A percentile compares a stretch with the other conserved stretches of the same genome.
These are phyloP conservation scores for Sugiyamaella mastotermitis DNA, from an alignment of 805 yeast species.

Conservation along the genomic window DNA sequence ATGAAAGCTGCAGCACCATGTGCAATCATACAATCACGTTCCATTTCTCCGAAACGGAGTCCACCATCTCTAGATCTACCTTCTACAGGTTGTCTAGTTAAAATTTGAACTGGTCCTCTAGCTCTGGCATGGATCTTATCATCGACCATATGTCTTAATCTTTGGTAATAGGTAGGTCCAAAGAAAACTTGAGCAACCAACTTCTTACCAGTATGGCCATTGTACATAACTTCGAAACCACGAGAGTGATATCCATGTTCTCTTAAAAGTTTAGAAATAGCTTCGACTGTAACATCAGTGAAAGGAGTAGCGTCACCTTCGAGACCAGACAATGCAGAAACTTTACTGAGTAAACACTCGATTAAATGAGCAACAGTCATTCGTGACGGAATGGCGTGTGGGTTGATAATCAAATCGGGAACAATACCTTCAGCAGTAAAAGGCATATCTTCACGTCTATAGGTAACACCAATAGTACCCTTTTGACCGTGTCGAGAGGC, in stretches of 20 bases:
- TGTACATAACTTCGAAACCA: slow-evolving; percentile 98
- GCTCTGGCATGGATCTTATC: slow-evolving; percentile 99
- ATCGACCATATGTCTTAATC: slow-evolving; percentile 98
- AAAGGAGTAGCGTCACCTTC: slow-evolving; percentile 99
- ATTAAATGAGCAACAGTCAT: slow-evolving; percentile 99
- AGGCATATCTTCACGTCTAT: slow-evolving; percentile 98
- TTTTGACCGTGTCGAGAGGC: slow-evolving; percentile 99
- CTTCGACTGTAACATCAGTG: slow-evolving; percentile 97
- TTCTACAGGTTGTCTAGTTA: slow-evolving; percentile 97
- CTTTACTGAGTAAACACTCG: slow-evolving; percentile 94
- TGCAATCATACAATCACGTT: slow-evolving; percentile 99
- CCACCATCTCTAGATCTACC: slow-evolving; percentile 99
- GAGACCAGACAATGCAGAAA: slow-evolving; percentile 86
- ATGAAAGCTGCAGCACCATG: slow-evolving; percentile 99
- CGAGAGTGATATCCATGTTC: slow-evolving; percentile 97
- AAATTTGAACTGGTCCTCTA: slow-evolving; percentile 96
- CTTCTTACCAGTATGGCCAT: slow-evolving; percentile 98
- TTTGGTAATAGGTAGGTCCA: slow-evolving; percentile 99
- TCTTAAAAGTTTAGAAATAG: slow-evolving; percentile 83
- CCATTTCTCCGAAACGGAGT: slow-evolving; percentile 99
- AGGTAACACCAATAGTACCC: slow-evolving; percentile 99
- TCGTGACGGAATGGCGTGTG: slow-evolving; percentile 99
- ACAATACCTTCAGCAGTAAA: slow-evolving; percentile 92
- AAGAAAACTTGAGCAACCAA: slow-evolving; percentile 97
- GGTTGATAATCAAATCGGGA: slow-evolving; percentile 95